Evolutionary conservation across 306 rosid species (phyloP).

Genomic region (Astragalus glycyphyllos): DNA sequence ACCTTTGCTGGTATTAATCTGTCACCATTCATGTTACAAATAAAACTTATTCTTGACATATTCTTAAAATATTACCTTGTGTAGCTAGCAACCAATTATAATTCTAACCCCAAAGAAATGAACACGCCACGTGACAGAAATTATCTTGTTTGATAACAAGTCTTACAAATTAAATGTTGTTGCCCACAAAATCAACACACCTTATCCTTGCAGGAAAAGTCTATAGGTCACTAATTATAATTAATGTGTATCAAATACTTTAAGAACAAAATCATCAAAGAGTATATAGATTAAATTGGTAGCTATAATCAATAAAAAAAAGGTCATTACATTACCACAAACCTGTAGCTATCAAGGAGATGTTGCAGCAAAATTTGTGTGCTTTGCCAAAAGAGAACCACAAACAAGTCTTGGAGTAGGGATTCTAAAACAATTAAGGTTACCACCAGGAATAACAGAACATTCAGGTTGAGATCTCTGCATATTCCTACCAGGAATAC

Average conservation of each 20-base stretch:
- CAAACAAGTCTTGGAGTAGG: slow-evolving; percentile 76
- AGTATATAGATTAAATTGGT: slow-evolving; percentile 37
- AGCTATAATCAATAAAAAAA: slow-evolving; percentile 39
- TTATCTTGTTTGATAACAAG: too few species aligned
- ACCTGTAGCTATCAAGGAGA: slow-evolving; percentile 53
- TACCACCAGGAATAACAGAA: slow-evolving; percentile 74
- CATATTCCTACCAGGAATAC: slow-evolving; percentile 78
- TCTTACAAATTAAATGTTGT: too few species aligned
- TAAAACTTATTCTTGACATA: too few species aligned
- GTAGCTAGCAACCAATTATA: too few species aligned
- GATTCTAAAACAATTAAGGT: slow-evolving; percentile 74
- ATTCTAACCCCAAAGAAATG: too few species aligned
- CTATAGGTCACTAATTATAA: slow-evolving; percentile 9
- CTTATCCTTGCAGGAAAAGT: slow-evolving; percentile 31
- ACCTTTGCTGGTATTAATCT: too few species aligned
- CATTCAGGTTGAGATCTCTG: slow-evolving; percentile 91
- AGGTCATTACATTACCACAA: slow-evolving; percentile 45
- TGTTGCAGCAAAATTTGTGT: slow-evolving; percentile 39
- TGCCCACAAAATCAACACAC: slow-evolving; percentile 28
- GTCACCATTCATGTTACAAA: too few species aligned
- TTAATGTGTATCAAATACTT: slow-evolving; percentile 24
- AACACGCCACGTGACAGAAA: too few species aligned
- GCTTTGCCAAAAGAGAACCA: slow-evolving; percentile 40
- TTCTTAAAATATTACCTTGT: too few species aligned
- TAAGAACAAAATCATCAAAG: slow-evolving; percentile 45